Percentiles rank a stretch among this genome's conserved stretches.
These are phyloP conservation scores for Tricholoma saponaceum DNA, from an alignment of 768 basidiomycete species.

Conservation along the genomic window DNA sequence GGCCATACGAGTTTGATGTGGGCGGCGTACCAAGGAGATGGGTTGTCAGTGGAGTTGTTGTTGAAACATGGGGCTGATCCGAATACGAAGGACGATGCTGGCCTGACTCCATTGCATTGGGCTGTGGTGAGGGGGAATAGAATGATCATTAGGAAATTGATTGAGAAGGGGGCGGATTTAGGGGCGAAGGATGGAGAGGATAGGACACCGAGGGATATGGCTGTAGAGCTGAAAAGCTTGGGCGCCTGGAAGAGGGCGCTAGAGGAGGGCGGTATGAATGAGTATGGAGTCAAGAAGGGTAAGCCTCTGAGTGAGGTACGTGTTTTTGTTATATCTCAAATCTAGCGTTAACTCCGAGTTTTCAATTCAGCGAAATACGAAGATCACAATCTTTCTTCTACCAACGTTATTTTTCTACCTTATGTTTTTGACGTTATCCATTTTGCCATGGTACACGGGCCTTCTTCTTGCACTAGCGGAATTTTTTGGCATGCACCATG, in stretches of 20 bases:
- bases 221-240: conserved; percentile 85
- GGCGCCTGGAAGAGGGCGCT: conserved; percentile 88
- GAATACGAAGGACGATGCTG: conserved; percentile 71
- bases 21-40: conserved; percentile 99
- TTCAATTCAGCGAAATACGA: conserved; percentile 66
- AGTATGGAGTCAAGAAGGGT: conserved; percentile 63
- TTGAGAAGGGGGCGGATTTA: conserved; percentile 85
- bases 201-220: conserved; percentile 92
- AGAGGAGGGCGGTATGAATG: conserved; percentile 81
- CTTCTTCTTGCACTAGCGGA: conserved; percentile 78
- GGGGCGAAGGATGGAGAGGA: conserved; percentile 77
- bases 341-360: neutral
- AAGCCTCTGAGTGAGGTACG: conserved; percentile 69
- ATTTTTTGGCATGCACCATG: conserved; percentile 93
- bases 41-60: conserved; percentile 87
- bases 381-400: conserved; percentile 70
- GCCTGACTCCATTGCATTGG: conserved; percentile 93
- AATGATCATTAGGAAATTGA: conserved; percentile 75
- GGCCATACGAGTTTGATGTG: conserved; percentile 98
- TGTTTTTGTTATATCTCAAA: neutral
- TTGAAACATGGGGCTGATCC: conserved; percentile 84
- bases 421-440: conserved; percentile 79
- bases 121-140: conserved; percentile 95
- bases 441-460: conserved; percentile 89
- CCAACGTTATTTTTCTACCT: conserved; percentile 78